Evolutionary conservation across 176 grass and related monocot species (phyloP).

Genomic region (Luzula sylvatica): DNA sequence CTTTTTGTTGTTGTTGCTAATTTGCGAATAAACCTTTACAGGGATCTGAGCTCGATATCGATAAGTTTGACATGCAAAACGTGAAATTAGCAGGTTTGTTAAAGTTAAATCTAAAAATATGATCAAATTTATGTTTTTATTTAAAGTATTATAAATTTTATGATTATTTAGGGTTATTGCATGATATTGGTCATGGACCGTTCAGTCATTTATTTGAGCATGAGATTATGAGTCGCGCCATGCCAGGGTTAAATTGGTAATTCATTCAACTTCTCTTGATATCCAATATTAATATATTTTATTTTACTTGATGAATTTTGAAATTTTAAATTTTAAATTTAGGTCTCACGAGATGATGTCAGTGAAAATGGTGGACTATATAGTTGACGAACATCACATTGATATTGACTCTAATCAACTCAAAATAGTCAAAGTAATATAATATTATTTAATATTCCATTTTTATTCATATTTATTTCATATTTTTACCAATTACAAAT

Average conservation of each 20-base stretch:
- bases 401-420: conserved; percentile 66
- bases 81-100: conserved; percentile 76
- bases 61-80: conserved; percentile 57
- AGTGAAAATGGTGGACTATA: conserved; percentile 52
- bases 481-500: background rate
- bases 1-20: background rate
- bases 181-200: conserved; percentile 92
- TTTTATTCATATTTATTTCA: background rate
- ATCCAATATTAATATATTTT: background rate
- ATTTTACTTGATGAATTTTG: background rate
- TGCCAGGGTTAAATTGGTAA: conserved; percentile 70
- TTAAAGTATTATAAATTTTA: background rate
- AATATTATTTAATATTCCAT: conserved; percentile 5
- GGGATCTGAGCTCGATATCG: conserved; percentile 68
- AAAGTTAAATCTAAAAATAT: background rate
- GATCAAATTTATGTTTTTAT: background rate
- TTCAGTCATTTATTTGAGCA: conserved; percentile 97
- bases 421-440: conserved; percentile 67
- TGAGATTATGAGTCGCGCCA: conserved; percentile 65
- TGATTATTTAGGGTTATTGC: conserved; percentile 53
- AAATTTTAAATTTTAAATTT: conserved; percentile 9
- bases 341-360: conserved; percentile 94
- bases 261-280: conserved; percentile 17
- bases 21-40: conserved; percentile 11
- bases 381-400: conserved; percentile 80